Evolutionary conservation across 495 filamentous ascomycete species (phyloP), one percentile per base, ranked within the genome.

Genomic region (Penicillium canariense): DNA sequence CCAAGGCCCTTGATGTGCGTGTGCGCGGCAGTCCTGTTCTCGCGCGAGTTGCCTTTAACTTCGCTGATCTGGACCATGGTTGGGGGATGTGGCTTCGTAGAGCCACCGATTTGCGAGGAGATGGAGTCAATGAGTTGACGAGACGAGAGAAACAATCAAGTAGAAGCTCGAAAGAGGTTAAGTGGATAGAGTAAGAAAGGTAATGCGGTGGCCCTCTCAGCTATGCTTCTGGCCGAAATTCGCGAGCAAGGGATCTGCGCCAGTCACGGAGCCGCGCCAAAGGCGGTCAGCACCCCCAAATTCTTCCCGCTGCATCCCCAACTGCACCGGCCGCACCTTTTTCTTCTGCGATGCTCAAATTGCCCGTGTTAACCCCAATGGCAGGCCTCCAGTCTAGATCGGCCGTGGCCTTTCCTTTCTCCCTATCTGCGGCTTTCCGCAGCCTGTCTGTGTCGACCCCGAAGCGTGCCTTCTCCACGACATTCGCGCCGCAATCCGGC

Each of bases 1-100:
- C 94, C 94, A 15, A 98, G 80, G 31, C 92, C 92, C 68, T 89
- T 94, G 77, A 98, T 98, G 73, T 98, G 94, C 15, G 94, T 94
- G 72, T 98, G 94, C 53, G 93, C 88, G 31, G 94, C 91, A 22
- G 93, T 98, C 63, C 95, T 85, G 73, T 94, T 91, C 71, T 96
- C 91, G 79, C 94, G 91, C 75, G 87, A 86, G 76, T 90, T 92
- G 77, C 88, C 87, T 77, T 96, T 95, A 63, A 96, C 90, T 79
- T 97, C 93, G 73, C 87, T 91, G 77, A 97, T 95, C 68, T 91
- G 88, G 51, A 96, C 91, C 90, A 96, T 96, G 69, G 50, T 71
- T 55, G 50, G 59, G 50, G 59, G 59, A 65, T 63, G 61, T 52
- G 63, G 58, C 66, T 62, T 63, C 42, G 34, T 32, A 31, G 15